Conservation (phyloP, 352 stramenopile genomes). For the Phytophthora pinifolia region DNA sequence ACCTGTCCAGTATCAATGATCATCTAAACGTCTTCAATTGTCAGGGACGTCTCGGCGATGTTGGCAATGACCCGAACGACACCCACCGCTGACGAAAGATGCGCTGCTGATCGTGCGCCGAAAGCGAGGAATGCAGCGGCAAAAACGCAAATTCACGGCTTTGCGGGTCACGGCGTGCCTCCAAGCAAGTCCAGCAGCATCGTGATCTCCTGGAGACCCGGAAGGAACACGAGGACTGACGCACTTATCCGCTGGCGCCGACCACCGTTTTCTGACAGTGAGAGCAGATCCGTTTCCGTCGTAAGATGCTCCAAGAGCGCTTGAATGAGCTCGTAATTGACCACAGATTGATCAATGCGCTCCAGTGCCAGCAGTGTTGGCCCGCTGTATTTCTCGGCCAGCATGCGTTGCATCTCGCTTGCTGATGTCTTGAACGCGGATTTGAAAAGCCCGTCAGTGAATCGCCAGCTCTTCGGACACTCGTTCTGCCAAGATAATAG, state of each 20-base stretch:
- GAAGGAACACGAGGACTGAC: slow-evolving; percentile 96
- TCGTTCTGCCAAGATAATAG: slow-evolving; percentile 93
- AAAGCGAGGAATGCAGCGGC: slow-evolving; percentile 94
- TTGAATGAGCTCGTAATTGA: slow-evolving; percentile 95
- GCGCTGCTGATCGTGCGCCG: slow-evolving; percentile 90
- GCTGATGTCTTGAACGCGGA: slow-evolving; percentile 65
- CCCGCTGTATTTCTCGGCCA: slow-evolving; percentile 77
- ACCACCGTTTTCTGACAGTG: slow-evolving; percentile 6
- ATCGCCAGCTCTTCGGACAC: slow-evolving; percentile 91
- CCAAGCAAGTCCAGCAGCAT: slow-evolving; percentile 74
- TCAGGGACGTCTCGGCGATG: slow-evolving; percentile 96
- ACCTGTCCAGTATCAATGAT: slow-evolving; percentile 97
- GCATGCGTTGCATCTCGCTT: slow-evolving; percentile 20
- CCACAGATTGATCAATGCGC: slow-evolving; percentile 88
- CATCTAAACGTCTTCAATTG: slow-evolving; percentile 93
- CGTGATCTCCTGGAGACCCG: slow-evolving; percentile 94
- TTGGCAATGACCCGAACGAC: slow-evolving; percentile 95
- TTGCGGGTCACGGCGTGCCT: slow-evolving; percentile 31
- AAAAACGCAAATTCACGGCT: slow-evolving; percentile 70
- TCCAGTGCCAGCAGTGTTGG: slow-evolving; percentile 84
- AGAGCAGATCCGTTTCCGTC: slow-evolving; percentile 50
- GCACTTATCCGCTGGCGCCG: slow-evolving; percentile 34
- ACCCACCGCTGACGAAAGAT: slow-evolving; percentile 85
- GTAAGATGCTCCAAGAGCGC: slow-evolving; percentile 86
- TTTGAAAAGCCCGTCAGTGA: slow-evolving; percentile 91